Conservation (phyloP, 1,284 basidiomycete genomes). For the Tilletia indica region DNA sequence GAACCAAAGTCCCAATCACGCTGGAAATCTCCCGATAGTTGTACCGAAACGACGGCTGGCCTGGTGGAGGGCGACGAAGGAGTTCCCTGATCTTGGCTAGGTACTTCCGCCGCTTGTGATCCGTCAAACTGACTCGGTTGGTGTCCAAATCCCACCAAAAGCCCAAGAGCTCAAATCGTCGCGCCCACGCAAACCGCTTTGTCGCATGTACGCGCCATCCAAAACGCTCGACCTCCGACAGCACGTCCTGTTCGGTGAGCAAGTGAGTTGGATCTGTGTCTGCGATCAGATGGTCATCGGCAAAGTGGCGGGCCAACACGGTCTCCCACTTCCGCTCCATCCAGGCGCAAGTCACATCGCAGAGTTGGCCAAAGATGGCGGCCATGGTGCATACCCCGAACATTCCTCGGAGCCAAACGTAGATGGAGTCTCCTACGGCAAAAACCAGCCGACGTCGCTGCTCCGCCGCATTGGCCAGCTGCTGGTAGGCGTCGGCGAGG, state of each 20-base stretch:
- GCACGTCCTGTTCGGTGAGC: neutral
- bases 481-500: neutral
- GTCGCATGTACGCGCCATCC: neutral
- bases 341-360: neutral
- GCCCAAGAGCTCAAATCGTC: neutral
- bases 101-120: neutral
- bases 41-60: no score
- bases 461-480: neutral
- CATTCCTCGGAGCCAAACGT: neutral
- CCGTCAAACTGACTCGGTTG: neutral
- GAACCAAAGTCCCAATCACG: neutral
- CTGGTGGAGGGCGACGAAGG: neutral
- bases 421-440: neutral
- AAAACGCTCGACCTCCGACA: neutral
- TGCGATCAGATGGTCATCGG: neutral
- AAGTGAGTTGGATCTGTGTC: neutral
- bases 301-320: neutral
- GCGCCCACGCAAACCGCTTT: neutral
- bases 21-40: neutral
- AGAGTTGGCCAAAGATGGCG: neutral
- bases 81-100: neutral
- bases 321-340: neutral
- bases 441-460: neutral
- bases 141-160: neutral
- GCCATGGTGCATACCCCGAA: neutral